phyloP scores from a whole-genome alignment of 1,139 yeast genomes.

The Magnusiomyces tetraspermus region DNA sequence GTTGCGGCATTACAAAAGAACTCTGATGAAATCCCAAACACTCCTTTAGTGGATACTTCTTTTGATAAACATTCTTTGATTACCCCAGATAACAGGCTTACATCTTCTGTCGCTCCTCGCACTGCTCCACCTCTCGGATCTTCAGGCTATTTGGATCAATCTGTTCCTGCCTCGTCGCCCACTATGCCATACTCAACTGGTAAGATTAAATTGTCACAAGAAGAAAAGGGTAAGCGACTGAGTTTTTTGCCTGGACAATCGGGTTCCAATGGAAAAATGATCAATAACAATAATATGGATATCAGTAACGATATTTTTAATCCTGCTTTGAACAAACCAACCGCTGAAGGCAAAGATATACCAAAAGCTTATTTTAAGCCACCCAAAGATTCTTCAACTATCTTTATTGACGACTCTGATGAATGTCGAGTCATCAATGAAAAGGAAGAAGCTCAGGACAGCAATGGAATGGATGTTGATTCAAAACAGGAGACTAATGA shows the following conservation, averaged over 20 bases:
- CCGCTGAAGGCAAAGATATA: not conserved
- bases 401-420: not conserved
- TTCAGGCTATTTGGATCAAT: slow-evolving; percentile 10
- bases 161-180: slow-evolving; percentile 7
- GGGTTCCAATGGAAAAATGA: not conserved
- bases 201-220: slow-evolving; percentile 7
- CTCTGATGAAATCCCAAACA: too few relatives aligned
- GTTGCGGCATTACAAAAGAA: too few relatives aligned
- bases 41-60: not conserved
- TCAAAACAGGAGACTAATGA: not conserved
- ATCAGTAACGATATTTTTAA: not conserved
- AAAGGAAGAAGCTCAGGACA: not conserved
- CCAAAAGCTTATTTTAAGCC: not conserved
- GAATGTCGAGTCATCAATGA: not conserved
- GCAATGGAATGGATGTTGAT: not conserved
- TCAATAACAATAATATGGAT: not conserved
- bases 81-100: slow-evolving; percentile 17
- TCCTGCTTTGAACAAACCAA: not conserved
- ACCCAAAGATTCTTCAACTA: not conserved
- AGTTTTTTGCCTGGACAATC: slow-evolving; percentile 21
- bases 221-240: slow-evolving; percentile 17
- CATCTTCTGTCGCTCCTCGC: slow-evolving; percentile 11
- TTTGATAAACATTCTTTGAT: not conserved
- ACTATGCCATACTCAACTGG: slow-evolving; percentile 13
- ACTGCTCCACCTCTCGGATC: slow-evolving; percentile 7